Base-by-base conservation (phyloP, 441 rosid species). In the Euphorbia schlechtendalii region DNA sequence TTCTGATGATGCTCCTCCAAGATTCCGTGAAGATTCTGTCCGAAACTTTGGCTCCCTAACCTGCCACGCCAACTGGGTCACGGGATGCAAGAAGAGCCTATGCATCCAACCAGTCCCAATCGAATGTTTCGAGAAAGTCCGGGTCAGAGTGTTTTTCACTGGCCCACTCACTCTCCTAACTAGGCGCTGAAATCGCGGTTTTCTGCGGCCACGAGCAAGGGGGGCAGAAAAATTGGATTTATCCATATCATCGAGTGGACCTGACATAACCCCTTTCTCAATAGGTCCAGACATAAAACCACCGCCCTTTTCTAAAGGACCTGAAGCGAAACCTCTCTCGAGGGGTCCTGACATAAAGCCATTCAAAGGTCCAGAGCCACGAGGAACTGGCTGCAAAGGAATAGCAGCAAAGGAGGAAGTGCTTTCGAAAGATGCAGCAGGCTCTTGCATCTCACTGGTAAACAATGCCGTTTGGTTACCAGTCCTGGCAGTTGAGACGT, bases 281-380 rank as follows among this genome's bases (percentile, higher is more conserved):
- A 92, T 89, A 32, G 98, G 96, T 60, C 95, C 96, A 48, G 98
- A 92, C 96, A 92, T 85, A 78, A 89, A 92, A 71, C 96, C 96
- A 18, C 84, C 74, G 56, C 81, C 87, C 72, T 83, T 84, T 61
- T 92, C 96, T 66, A 92, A 80, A 57, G 96, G 98, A 77, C 98
- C 96, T 0, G 98, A 92, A 61, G 94, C 88, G 71, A 76, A 92
- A 56, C 86, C 96, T 81, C 96, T 81, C 78, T 89, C 98, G 34
- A 92, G 81, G 43, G 98, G 98, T 38, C 98, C 98, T 6, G 96
- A 92, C 96, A 87, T 83, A 64, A 92, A 92, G 9, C 96, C 83
- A 46, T 85, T 89, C 63, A 87, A 73, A 64, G 92, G 98, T 61
- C 96, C 98, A 43, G 95, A 89, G 67, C 94, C 80, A 63, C 94